Evolutionary conservation across 108 stramenopile species (phyloP).

Genomic region (Skeletonema tropicum): DNA sequence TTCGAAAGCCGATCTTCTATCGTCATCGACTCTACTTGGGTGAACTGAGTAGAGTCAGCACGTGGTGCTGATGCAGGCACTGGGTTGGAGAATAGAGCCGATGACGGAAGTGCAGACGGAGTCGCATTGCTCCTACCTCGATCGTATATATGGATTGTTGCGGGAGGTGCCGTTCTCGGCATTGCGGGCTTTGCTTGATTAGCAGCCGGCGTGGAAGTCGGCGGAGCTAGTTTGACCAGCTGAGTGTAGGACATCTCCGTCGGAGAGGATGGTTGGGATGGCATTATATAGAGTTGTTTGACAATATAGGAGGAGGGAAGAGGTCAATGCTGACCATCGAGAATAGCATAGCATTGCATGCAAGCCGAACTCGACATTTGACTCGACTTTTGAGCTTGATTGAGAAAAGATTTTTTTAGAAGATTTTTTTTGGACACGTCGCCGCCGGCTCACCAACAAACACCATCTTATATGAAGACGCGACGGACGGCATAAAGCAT

Average conservation of each 20-base stretch:
- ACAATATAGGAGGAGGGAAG: too few relatives aligned
- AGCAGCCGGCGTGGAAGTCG: not conserved
- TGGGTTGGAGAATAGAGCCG: not conserved
- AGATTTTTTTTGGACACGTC: too few relatives aligned
- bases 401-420: too few relatives aligned
- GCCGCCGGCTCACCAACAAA: too few relatives aligned
- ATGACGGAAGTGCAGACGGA: not conserved
- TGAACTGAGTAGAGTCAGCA: not conserved
- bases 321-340: too few relatives aligned
- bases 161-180: not conserved
- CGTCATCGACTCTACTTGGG: not conserved
- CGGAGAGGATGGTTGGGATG: conserved; percentile 4
- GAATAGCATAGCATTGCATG: too few relatives aligned
- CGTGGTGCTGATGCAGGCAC: not conserved
- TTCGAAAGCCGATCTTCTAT: conserved; percentile 24
- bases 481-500: too few relatives aligned
- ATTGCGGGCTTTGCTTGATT: not conserved
- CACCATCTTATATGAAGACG: too few relatives aligned
- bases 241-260: conserved; percentile 14
- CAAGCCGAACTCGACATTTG: too few relatives aligned
- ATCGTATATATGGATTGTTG: conserved; percentile 9
- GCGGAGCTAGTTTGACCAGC: conserved; percentile 1
- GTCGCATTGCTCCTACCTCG: not conserved
- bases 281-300: not conserved
- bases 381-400: too few relatives aligned